phyloP scores from a whole-genome alignment of 805 yeast species.

The Saccharomycopsis fermentans region DNA sequence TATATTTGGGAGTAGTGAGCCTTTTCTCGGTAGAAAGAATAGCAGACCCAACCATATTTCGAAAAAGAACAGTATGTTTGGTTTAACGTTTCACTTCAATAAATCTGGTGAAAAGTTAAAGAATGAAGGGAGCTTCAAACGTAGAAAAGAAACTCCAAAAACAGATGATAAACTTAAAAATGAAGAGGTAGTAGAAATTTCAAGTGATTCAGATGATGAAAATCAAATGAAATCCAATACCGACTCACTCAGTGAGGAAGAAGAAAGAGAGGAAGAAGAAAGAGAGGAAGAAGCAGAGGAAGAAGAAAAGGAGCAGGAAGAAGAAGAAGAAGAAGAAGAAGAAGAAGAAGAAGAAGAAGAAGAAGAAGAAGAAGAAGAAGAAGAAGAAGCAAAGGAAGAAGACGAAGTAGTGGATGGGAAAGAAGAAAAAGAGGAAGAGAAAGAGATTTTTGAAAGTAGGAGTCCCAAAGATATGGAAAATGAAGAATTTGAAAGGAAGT shows the following conservation, averaged over 20 bases:
- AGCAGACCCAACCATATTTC: background rate
- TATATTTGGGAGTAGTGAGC: background rate
- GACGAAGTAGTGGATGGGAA: too few species aligned
- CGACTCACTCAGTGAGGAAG: background rate
- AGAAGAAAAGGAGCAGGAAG: background rate
- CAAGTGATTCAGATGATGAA: background rate
- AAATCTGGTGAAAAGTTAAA: background rate
- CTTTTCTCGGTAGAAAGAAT: background rate
- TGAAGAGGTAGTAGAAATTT: background rate
- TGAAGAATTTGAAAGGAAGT: background rate
- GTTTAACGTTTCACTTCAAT: background rate
- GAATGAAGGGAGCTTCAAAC: background rate
- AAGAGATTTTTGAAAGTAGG: background rate
- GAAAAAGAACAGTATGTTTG: background rate
- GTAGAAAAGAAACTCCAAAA: background rate
- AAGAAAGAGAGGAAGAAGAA: background rate
- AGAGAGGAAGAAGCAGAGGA: background rate
- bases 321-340: background rate
- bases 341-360: background rate
- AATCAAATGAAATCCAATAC: background rate
- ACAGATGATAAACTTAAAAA: background rate
- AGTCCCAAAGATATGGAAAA: background rate
- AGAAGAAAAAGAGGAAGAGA: background rate
- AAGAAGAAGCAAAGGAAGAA: too few species aligned
- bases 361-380: background rate